These are phyloP conservation scores for Candida glucosophila DNA, from an alignment of 1,139 yeast genomes.

Conservation along the genomic window DNA sequence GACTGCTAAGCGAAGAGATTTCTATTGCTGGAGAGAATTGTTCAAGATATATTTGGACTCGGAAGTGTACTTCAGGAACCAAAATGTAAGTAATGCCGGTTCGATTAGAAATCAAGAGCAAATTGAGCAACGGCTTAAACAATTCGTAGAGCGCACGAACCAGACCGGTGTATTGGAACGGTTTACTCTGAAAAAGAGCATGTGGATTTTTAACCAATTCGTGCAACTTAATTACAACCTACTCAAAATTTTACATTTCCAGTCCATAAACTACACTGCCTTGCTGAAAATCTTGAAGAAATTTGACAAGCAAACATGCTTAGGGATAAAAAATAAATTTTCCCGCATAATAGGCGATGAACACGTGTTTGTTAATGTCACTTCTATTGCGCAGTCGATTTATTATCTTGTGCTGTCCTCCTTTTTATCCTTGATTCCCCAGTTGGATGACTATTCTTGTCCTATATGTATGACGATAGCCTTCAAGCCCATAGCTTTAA, in stretches of 20 bases:
- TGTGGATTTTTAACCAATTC: constrained; percentile 41
- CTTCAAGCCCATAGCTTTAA: constrained; percentile 57
- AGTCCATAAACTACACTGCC: constrained; percentile 55
- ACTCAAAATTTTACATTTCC: constrained; percentile 52
- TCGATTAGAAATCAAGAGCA: constrained; percentile 32
- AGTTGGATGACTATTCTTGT: constrained; percentile 65
- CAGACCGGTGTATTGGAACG: constrained; percentile 29
- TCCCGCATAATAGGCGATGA: constrained; percentile 39
- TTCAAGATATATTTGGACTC: constrained; percentile 58
- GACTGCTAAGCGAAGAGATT: constrained; percentile 37
- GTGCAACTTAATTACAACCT: constrained; percentile 45
- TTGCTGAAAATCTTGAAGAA: constrained; percentile 61
- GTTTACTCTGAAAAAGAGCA: constrained; percentile 43
- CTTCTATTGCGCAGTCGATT: constrained; percentile 46
- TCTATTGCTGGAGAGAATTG: constrained; percentile 65
- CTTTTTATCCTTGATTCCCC: constrained; percentile 53
- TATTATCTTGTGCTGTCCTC: constrained; percentile 49
- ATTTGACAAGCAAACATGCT: constrained; percentile 63
- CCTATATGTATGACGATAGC: constrained; percentile 67
- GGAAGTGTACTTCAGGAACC: constrained; percentile 54
- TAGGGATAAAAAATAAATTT: constrained; percentile 39
- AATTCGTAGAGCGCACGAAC: constrained; percentile 37
- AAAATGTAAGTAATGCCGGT: constrained; percentile 32
- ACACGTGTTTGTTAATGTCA: constrained; percentile 37
- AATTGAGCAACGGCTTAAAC: constrained; percentile 29